A percentile compares a stretch with the other conserved stretches of the same genome.
Conservation (phyloP, 2,329 filamentous ascomycete species). For the Colletotrichum aenigma region DNA sequence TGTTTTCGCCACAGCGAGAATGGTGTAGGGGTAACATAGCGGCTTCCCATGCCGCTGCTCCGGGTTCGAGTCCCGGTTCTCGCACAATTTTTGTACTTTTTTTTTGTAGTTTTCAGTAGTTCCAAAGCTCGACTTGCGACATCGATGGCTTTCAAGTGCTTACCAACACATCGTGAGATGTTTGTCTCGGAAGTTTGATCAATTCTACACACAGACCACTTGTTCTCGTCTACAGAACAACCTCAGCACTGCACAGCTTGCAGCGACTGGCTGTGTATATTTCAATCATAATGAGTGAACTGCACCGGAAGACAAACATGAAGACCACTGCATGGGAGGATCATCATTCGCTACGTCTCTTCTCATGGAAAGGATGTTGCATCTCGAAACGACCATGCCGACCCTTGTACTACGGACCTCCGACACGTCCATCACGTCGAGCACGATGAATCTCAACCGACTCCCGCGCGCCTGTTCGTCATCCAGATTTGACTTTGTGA, state of each 20-base stretch:
- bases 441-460: neutral
- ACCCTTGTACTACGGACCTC: neutral
- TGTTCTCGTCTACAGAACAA: neutral
- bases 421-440: neutral
- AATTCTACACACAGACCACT: neutral
- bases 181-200: neutral
- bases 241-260: neutral
- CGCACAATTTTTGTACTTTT: neutral
- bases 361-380: neutral
- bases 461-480: neutral
- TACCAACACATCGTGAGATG: neutral
- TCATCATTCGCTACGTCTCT: neutral
- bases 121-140: neutral
- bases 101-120: neutral
- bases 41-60: conserved; percentile 10
- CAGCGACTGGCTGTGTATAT: neutral
- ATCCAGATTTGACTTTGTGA: neutral
- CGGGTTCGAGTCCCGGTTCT: conserved; percentile 16
- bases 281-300: neutral
- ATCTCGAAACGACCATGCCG: neutral
- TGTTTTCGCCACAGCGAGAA: rapidly evolving
- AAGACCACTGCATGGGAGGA: neutral
- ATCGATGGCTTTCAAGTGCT: neutral
- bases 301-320: neutral
- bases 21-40: conserved; percentile 20